phyloP scores from a whole-genome alignment of 768 basidiomycete genomes.

The Mycena vulgaris region DNA sequence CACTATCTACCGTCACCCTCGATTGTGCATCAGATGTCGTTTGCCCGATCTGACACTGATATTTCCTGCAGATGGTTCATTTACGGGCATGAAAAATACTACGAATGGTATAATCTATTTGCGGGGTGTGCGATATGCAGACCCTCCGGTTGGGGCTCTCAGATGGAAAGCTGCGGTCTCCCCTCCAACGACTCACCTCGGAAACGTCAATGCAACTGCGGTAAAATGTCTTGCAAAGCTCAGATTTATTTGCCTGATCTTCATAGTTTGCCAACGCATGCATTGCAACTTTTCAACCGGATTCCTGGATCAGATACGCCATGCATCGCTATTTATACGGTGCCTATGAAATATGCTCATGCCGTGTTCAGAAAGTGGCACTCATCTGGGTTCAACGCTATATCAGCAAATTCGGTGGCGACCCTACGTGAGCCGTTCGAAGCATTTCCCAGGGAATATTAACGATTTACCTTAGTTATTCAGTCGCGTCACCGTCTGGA shows the following conservation, averaged over 20 bases:
- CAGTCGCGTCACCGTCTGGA: too few relatives aligned
- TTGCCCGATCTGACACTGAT: too few relatives aligned
- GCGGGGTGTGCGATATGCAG: slow-evolving; percentile 56
- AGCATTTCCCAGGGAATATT: too few relatives aligned
- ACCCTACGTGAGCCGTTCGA: too few relatives aligned
- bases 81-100: slow-evolving; percentile 49
- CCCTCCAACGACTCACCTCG: too few relatives aligned
- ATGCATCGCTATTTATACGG: background rate
- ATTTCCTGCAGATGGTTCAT: slow-evolving; percentile 54
- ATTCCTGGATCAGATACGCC: slow-evolving; percentile 47
- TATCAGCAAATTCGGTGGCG: too few relatives aligned
- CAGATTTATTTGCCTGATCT: background rate
- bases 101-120: slow-evolving; percentile 53
- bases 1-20: slow-evolving; percentile 36
- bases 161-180: too few relatives aligned
- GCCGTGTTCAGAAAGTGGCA: slow-evolving; percentile 46
- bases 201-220: too few relatives aligned
- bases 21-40: slow-evolving; percentile 32
- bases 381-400: too few relatives aligned
- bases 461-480: slow-evolving; percentile 58
- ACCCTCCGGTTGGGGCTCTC: too few relatives aligned
- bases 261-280: too few relatives aligned
- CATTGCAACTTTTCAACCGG: slow-evolving; percentile 50
- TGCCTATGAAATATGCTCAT: background rate
- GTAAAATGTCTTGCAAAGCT: too few relatives aligned